Conservation (phyloP, 2,329 filamentous ascomycete species). For the Lasiodiplodia gonubiensis region DNA sequence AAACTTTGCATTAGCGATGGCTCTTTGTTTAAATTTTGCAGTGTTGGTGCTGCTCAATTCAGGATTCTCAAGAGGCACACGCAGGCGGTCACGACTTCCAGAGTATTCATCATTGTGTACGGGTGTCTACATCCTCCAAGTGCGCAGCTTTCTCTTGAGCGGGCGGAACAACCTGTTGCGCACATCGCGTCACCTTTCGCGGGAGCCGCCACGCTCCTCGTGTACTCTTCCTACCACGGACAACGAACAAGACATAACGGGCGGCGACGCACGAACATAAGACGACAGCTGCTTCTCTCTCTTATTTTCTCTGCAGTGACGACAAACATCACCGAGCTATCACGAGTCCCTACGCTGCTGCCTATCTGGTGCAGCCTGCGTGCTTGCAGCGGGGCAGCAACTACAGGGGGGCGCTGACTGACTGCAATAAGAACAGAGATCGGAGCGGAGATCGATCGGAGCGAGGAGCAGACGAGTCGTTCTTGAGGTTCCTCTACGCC, state of each 20-base stretch:
- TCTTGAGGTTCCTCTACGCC: not conserved
- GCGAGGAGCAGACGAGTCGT: not conserved
- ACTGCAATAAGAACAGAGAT: slow-evolving; percentile 26
- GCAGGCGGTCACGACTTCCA: not conserved
- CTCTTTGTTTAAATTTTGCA: not conserved
- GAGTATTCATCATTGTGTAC: not conserved
- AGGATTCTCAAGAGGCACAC: not conserved
- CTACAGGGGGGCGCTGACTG: slow-evolving; percentile 8
- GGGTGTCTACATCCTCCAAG: not conserved
- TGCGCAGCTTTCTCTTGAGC: not conserved
- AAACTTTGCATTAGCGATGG: not conserved
- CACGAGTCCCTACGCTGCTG: slow-evolving; percentile 16
- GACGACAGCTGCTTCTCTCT: not conserved
- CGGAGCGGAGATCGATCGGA: slow-evolving; percentile 15
- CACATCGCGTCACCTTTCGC: slow-evolving; percentile 1
- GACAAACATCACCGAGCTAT: slow-evolving; percentile 29
- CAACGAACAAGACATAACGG: not conserved
- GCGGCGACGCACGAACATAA: not conserved
- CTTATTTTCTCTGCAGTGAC: not conserved
- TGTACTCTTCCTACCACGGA: not conserved
- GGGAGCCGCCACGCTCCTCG: not conserved
- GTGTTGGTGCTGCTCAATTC: not conserved
- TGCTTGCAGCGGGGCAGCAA: not conserved
- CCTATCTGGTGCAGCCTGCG: not conserved
- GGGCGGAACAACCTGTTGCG: slow-evolving; percentile 8